Conservation (phyloP, 495 filamentous ascomycete genomes). For the Extremus antarcticus region DNA sequence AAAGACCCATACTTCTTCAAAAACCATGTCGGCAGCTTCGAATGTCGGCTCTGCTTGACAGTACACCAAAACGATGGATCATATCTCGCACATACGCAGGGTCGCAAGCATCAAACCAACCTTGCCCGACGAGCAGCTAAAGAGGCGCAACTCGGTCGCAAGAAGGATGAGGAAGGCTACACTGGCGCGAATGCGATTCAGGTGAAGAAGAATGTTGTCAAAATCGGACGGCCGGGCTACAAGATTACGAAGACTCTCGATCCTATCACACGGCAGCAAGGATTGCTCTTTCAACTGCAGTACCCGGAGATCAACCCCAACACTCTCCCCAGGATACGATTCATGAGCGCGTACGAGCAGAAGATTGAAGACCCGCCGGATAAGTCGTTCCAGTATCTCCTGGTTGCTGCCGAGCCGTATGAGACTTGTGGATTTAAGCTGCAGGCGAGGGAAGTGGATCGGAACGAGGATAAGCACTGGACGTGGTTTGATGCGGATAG, state of each 20-base stretch:
- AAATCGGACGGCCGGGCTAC: conserved; percentile 94
- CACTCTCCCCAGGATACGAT: conserved; percentile 70
- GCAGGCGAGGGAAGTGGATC: conserved; percentile 87
- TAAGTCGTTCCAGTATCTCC: conserved; percentile 83
- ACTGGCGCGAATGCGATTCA: conserved; percentile 54
- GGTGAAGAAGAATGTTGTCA: conserved; percentile 79
- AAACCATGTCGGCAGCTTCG: conserved; percentile 96
- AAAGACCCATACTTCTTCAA: conserved; percentile 99
- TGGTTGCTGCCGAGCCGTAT: conserved; percentile 95
- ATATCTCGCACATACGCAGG: conserved; percentile 97
- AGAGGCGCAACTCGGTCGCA: conserved; percentile 75
- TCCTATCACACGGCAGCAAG: conserved; percentile 78
- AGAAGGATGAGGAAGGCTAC: conserved; percentile 53
- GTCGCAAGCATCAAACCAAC: conserved; percentile 98
- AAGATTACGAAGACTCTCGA: conserved; percentile 95
- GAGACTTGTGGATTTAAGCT: conserved; percentile 95
- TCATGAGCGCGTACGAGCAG: conserved; percentile 97
- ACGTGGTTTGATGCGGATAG: conserved; percentile 91
- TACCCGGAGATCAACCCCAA: conserved; percentile 81
- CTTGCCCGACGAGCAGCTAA: conserved; percentile 90
- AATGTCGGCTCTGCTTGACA: conserved; percentile 93
- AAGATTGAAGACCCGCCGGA: conserved; percentile 92
- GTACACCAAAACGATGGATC: conserved; percentile 99
- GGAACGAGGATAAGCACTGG: conserved; percentile 76
- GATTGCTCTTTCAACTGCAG: conserved; percentile 86